Base-by-base conservation (phyloP, 352 stramenopile genomes). In the Phytophthora fragariae region DNA sequence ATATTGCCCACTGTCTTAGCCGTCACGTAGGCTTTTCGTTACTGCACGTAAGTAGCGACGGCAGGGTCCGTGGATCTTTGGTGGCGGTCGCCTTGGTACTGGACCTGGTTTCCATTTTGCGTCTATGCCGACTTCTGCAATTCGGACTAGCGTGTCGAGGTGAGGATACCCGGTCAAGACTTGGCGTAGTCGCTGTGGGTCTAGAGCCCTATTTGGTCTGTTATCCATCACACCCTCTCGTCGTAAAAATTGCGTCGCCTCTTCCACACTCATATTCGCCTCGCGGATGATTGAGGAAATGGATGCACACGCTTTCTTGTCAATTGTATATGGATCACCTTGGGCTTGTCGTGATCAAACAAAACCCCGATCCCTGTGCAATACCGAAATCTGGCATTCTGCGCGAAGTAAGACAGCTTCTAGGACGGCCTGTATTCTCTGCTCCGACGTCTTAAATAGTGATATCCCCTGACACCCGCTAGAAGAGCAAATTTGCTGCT, bases 1-100 rank as follows among this genome's bases (percentile, higher is more conserved):
- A 24, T 77, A 73, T 27, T 77, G 70, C 0, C 59, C 54, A 5
- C 31, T 41, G 31, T 73, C 39, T 63, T 77, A 59, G 0, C 64
- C 64, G 15, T 63, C 50, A 1, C 59, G 70, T 4, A 77, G 29
- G 2, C 17, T 67, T 21, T 17, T 56, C 0, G 54, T 64, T 1
- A 73, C 49, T 2, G 64, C 70, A 12, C 27, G 29, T 0, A 73
- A 5, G 9, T 73, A 59, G 2, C 58, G 53, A 2, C n/a, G 7
- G 15, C 52, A 68, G 2, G 35, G 69, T 0, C 44, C 58, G 31
- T 73, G 66, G 17, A 64, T 68, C n/a, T 54, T 63, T 0, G 57
- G n/a, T 15, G 65, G 49, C 4, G 52, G 57, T n/a, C 52, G 15
- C 10, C 21, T 44, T 5, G 57, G 49, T 29, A 1, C 6, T 12